Conservation (phyloP, 108 stramenopile genomes). For the Conticribra guillardii region DNA sequence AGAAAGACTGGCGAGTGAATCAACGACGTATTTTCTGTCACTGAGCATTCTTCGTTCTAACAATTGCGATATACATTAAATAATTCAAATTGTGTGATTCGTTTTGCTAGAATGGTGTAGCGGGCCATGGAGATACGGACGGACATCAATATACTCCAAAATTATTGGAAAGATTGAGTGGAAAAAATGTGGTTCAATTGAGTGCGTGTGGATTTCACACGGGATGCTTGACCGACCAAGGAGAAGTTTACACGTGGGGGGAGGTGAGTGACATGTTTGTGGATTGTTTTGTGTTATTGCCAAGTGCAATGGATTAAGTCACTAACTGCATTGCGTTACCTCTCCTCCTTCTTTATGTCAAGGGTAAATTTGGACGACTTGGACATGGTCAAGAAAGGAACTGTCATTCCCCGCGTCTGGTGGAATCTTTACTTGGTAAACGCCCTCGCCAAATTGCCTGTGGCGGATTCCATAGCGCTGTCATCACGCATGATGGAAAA, state of each 20-base stretch:
- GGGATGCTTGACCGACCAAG: constrained; percentile 85
- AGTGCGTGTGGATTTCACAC: constrained; percentile 97
- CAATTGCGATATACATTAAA: no score
- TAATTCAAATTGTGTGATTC: no score
- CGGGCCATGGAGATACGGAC: constrained; percentile 93
- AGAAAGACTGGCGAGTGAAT: constrained; percentile 67
- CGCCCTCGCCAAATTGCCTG: constrained; percentile 81
- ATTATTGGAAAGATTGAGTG: constrained; percentile 78
- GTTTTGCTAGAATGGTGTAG: constrained; percentile 86
- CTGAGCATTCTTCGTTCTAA: no score
- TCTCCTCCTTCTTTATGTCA: background rate
- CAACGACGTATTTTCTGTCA: background rate
- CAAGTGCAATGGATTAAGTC: no score
- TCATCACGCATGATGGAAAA: constrained; percentile 87
- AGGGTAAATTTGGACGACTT: constrained; percentile 94
- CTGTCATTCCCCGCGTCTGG: constrained; percentile 80
- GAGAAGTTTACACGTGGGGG: constrained; percentile 89
- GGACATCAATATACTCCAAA: constrained; percentile 95
- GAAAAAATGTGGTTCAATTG: constrained; percentile 85
- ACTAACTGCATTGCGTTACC: no score
- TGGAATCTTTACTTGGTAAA: constrained; percentile 85
- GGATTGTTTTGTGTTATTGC: background rate
- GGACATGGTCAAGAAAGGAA: constrained; percentile 92
- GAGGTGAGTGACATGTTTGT: constrained; percentile 41
- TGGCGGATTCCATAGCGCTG: constrained; percentile 92